phyloP scores from a whole-genome alignment of 1,284 basidiomycete species.

The Xerocomus amazonicus region DNA sequence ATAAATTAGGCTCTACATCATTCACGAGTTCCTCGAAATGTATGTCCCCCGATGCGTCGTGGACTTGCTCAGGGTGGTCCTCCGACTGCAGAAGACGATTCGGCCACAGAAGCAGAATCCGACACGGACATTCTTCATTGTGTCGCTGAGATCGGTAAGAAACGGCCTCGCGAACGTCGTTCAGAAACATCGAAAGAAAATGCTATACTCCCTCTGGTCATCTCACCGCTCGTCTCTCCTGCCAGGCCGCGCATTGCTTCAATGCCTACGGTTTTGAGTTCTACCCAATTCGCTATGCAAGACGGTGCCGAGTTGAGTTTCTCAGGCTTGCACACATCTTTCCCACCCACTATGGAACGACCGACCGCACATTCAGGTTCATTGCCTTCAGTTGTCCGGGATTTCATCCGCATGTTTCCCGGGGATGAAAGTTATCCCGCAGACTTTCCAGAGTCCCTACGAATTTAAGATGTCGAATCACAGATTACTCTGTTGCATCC shows the following conservation, averaged over 20 bases:
- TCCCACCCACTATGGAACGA: not conserved
- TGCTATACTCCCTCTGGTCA: slow-evolving; percentile 6
- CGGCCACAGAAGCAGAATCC: slow-evolving; percentile 33
- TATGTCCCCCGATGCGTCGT: not conserved
- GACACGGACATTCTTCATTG: slow-evolving; percentile 30
- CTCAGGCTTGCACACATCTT: not conserved
- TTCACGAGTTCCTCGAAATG: not conserved
- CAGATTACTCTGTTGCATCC: not conserved
- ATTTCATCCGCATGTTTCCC: slow-evolving; percentile 43
- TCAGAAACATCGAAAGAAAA: slow-evolving; percentile 1
- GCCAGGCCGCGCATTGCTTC: slow-evolving; percentile 13
- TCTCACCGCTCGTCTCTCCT: slow-evolving; percentile 31
- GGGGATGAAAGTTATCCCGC: slow-evolving; percentile 43
- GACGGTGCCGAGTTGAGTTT: slow-evolving; percentile 6
- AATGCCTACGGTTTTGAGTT: not conserved
- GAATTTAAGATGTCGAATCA: slow-evolving; percentile 22
- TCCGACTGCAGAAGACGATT: slow-evolving; percentile 24
- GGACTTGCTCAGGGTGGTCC: not conserved
- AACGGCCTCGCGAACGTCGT: not conserved
- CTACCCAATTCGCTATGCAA: slow-evolving; percentile 3
- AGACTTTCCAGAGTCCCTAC: slow-evolving; percentile 44
- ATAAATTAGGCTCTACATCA: not conserved
- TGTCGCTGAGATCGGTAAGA: slow-evolving; percentile 25
- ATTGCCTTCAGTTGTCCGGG: slow-evolving; percentile 30
- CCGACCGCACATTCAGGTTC: slow-evolving; percentile 10